Percentiles rank a stretch among this genome's conserved stretches.
phyloP scores from a whole-genome alignment of 2,329 filamentous ascomycete genomes.

The Fusarium burgessii region DNA sequence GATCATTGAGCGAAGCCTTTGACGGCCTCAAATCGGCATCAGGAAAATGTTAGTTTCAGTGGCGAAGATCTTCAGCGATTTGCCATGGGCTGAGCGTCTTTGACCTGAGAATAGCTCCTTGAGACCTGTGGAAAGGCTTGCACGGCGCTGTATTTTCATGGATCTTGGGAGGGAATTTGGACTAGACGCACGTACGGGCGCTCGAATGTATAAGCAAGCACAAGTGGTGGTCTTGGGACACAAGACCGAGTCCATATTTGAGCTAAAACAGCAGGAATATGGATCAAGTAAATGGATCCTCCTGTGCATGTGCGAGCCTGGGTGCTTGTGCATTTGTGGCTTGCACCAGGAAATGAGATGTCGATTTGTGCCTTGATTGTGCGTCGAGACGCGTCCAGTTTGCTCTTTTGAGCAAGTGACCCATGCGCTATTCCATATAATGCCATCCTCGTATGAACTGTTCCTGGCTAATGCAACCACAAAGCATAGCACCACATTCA shows the following conservation, averaged over 20 bases:
- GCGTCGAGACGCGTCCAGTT: slow-evolving; percentile 21
- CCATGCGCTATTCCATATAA: slow-evolving; percentile 32
- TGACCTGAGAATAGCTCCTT: slow-evolving; percentile 12
- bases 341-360: slow-evolving; percentile 47
- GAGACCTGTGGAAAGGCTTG: slow-evolving; percentile 1
- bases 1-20: not conserved
- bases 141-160: not conserved
- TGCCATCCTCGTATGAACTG: slow-evolving; percentile 32
- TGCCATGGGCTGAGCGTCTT: slow-evolving; percentile 20
- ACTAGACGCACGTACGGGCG: slow-evolving; percentile 25
- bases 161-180: not conserved
- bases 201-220: slow-evolving; percentile 27
- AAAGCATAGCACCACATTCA: slow-evolving; percentile 39
- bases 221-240: slow-evolving; percentile 21
- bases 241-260: slow-evolving; percentile 15
- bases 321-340: slow-evolving; percentile 42
- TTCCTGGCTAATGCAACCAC: slow-evolving; percentile 49
- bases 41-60: slow-evolving; percentile 24
- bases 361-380: slow-evolving; percentile 46
- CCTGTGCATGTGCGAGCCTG: slow-evolving; percentile 22
- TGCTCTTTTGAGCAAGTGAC: slow-evolving; percentile 24
- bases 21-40: slow-evolving; percentile 13
- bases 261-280: slow-evolving; percentile 19
- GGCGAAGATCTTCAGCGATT: slow-evolving; percentile 27
- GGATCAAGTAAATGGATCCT: slow-evolving; percentile 17